Evolutionary conservation across 768 basidiomycete genomes (phyloP).

Genomic region (Panaeolus papilionaceus): DNA sequence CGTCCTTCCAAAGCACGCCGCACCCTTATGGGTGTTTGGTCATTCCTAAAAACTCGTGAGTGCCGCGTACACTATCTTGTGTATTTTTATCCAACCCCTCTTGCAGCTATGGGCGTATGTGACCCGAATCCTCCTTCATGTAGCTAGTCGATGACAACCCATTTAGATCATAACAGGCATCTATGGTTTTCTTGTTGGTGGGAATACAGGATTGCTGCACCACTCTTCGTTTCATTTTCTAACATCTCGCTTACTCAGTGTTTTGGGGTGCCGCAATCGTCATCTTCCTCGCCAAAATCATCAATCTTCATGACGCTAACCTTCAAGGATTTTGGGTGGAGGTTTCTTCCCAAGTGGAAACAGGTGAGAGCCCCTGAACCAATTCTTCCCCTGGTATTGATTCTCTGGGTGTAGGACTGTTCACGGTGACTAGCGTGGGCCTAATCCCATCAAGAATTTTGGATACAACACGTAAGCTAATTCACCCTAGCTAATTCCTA

Average conservation of each 20-base stretch:
- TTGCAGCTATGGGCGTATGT: conserved; percentile 71
- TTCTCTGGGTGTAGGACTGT: conserved; percentile 57
- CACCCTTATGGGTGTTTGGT: conserved; percentile 75
- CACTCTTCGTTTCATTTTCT: background rate
- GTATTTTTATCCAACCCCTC: conserved; percentile 10
- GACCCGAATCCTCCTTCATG: background rate
- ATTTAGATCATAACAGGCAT: conserved; percentile 66
- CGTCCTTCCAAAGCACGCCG: conserved; percentile 64
- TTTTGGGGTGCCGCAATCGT: conserved; percentile 92
- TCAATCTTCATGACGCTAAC: conserved; percentile 72
- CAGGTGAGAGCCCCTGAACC: conserved; percentile 51
- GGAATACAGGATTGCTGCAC: conserved; percentile 22
- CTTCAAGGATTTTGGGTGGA: conserved; percentile 86
- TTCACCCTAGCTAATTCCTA: conserved; percentile 2
- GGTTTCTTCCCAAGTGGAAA: conserved; percentile 75
- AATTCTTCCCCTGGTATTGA: background rate
- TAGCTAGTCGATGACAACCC: conserved; percentile 2
- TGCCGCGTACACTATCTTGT: conserved; percentile 20
- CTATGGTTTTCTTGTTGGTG: conserved; percentile 79
- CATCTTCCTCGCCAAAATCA: conserved; percentile 69
- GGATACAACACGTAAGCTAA: conserved; percentile 72
- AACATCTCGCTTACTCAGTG: conserved; percentile 42
- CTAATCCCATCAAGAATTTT: conserved; percentile 77
- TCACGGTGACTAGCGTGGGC: conserved; percentile 82
- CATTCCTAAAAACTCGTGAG: conserved; percentile 85